Percentiles rank a stretch among this genome's conserved stretches.
Conservation (phyloP, 169 alveolate genomes). For the Haemoproteus tartakovskyi region DNA sequence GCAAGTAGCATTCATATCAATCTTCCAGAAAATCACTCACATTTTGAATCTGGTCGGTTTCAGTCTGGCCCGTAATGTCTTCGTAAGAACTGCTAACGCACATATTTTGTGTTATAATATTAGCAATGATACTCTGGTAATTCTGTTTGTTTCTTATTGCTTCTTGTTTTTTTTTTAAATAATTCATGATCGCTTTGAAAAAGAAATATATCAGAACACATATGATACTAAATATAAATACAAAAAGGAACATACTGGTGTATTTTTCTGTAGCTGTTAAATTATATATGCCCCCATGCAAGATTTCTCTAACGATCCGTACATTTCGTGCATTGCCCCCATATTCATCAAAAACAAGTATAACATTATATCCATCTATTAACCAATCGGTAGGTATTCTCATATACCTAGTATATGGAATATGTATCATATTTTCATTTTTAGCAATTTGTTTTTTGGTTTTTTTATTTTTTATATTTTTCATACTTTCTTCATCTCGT, state of each 20-base stretch:
- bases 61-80: constrained; percentile 15
- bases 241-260: constrained; percentile 37
- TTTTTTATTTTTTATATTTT: constrained; percentile 38
- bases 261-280: constrained; percentile 58
- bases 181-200: constrained; percentile 46
- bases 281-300: constrained; percentile 58
- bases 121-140: constrained; percentile 53
- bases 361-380: constrained; percentile 40
- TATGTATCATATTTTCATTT: constrained; percentile 50
- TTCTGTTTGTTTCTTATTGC: constrained; percentile 54
- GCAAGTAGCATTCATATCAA: no score
- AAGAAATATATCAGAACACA: constrained; percentile 35
- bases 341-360: constrained; percentile 51
- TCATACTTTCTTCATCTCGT: constrained; percentile 18
- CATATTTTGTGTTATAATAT: constrained; percentile 59
- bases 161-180: constrained; percentile 47
- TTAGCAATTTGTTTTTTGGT: constrained; percentile 21
- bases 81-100: constrained; percentile 44
- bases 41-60: constrained; percentile 52
- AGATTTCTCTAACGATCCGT: constrained; percentile 40
- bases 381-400: constrained; percentile 66
- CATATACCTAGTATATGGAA: constrained; percentile 64
- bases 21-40: constrained; percentile 60
- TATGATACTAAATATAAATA: constrained; percentile 41
- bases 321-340: constrained; percentile 63